phyloP scores from a whole-genome alignment of 2,329 filamentous ascomycete species.

The Bipolaris gigantea region DNA sequence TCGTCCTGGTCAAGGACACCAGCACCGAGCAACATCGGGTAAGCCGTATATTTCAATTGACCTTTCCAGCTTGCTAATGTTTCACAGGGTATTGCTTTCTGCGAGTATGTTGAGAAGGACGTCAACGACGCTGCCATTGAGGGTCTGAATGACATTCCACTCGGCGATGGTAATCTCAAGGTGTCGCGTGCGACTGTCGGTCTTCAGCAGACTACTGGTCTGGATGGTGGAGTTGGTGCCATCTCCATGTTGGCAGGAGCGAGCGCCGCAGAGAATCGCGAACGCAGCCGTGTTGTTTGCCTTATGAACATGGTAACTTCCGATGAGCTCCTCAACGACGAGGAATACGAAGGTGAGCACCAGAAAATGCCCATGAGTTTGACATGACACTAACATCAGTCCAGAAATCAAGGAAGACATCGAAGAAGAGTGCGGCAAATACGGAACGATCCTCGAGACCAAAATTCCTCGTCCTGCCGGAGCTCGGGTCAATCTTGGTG shows the following conservation, averaged over 20 bases:
- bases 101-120: slow-evolving; percentile 81
- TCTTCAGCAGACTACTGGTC: slow-evolving; percentile 84
- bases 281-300: slow-evolving; percentile 83
- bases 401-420: slow-evolving; percentile 96
- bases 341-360: slow-evolving; percentile 79
- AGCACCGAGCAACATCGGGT: slow-evolving; percentile 85
- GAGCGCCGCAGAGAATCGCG: slow-evolving; percentile 69
- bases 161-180: slow-evolving; percentile 83
- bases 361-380: slow-evolving; percentile 31
- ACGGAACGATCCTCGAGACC: slow-evolving; percentile 79
- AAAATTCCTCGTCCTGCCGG: slow-evolving; percentile 89
- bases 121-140: slow-evolving; percentile 85
- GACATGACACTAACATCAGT: slow-evolving; percentile 6
- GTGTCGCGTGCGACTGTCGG: slow-evolving; percentile 90
- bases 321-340: slow-evolving; percentile 89
- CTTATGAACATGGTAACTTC: slow-evolving; percentile 98
- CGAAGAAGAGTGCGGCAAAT: slow-evolving; percentile 89
- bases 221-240: slow-evolving; percentile 95
- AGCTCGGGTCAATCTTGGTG: slow-evolving; percentile 80
- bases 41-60: slow-evolving; percentile 43
- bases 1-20: slow-evolving; percentile 84
- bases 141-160: slow-evolving; percentile 88
- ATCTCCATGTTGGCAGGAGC: slow-evolving; percentile 98
- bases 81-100: slow-evolving; percentile 86
- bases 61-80: slow-evolving; percentile 13